phyloP scores from a whole-genome alignment of 2,329 filamentous ascomycete species.

The Colletotrichum coccodes region DNA sequence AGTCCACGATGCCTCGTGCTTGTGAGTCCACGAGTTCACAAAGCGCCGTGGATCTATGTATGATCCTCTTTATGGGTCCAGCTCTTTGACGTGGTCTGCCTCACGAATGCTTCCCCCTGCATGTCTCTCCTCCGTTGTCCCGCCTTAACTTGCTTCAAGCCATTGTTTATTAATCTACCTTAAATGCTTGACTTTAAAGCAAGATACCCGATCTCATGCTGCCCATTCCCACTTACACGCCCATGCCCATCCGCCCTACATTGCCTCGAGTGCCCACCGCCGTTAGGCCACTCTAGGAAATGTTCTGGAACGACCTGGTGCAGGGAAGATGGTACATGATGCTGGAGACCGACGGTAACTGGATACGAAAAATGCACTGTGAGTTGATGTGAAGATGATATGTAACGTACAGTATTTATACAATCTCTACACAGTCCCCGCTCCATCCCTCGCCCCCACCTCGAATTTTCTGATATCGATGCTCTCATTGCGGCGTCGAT shows the following conservation, averaged over 20 bases:
- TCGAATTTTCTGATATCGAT: constrained; percentile 30
- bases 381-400: accelerated
- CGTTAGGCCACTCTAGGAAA: constrained; percentile 11
- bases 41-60: neutral
- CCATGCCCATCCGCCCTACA: neutral
- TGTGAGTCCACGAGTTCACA: neutral
- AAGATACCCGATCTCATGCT: neutral
- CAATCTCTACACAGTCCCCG: neutral
- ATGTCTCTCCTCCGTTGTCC: neutral
- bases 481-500: constrained; percentile 11
- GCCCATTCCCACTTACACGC: neutral
- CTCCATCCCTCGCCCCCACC: constrained; percentile 9
- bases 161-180: neutral
- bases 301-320: constrained; percentile 12
- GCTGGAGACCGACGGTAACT: neutral
- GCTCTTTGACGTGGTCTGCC: neutral
- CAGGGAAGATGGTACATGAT: neutral
- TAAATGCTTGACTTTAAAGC: neutral
- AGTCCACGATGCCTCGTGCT: neutral
- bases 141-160: neutral
- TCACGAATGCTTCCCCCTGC: neutral
- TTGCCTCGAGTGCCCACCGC: neutral
- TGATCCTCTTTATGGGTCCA: neutral
- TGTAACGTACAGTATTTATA: neutral
- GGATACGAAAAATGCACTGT: neutral